Percentiles rank a stretch among this genome's conserved stretches.
Conservation (phyloP, 768 basidiomycete species). For the Amanita subjunquillea region DNA sequence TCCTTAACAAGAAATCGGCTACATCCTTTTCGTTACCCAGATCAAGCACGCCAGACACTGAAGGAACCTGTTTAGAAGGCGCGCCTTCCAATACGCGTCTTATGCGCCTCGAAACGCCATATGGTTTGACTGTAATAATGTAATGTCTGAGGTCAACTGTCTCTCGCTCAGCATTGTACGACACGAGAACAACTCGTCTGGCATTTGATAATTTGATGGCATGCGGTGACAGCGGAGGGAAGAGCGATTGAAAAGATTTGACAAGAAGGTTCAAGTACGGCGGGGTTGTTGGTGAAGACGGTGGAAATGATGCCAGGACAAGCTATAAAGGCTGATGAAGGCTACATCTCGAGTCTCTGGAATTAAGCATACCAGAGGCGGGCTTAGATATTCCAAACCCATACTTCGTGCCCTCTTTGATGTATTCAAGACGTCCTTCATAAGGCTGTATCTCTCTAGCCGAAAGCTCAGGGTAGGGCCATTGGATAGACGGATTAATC, state of each 20-base stretch:
- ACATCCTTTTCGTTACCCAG: conserved; percentile 89
- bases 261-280: conserved; percentile 84
- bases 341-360: background rate
- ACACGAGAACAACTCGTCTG: conserved; percentile 86
- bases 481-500: conserved; percentile 77
- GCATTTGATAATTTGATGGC: conserved; percentile 78
- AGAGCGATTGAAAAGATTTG: conserved; percentile 94
- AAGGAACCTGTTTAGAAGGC: conserved; percentile 19
- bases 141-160: conserved; percentile 93
- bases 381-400: conserved; percentile 83
- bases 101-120: conserved; percentile 88
- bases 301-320: conserved; percentile 83
- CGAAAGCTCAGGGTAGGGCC: conserved; percentile 94
- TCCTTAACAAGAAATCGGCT: conserved; percentile 85
- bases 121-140: conserved; percentile 89
- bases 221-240: conserved; percentile 85
- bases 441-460: conserved; percentile 84
- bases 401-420: conserved; percentile 62
- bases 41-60: conserved; percentile 44
- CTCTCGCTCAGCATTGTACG: conserved; percentile 78
- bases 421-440: conserved; percentile 69
- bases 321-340: conserved; percentile 38
- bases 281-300: conserved; percentile 61
- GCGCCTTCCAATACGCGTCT: conserved; percentile 72
- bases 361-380: conserved; percentile 64